A percentile compares a stretch with the other conserved stretches of the same genome.
Evolutionary conservation across 176 grass and related monocot species (phyloP).

Genomic region (Triticum dicoccoides): DNA sequence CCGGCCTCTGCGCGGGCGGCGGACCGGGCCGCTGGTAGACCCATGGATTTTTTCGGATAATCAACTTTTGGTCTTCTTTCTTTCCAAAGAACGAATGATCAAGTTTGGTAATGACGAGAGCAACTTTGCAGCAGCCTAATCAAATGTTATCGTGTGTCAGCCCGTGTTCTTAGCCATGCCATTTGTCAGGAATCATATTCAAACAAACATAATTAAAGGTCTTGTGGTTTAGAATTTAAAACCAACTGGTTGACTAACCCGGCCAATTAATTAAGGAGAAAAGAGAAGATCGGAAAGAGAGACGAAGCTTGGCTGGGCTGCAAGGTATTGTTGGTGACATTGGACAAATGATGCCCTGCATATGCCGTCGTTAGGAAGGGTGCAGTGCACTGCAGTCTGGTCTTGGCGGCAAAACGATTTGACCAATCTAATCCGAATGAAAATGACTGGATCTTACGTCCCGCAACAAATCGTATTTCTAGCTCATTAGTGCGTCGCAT

Average conservation of each 20-base stretch:
- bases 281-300: too few relatives aligned
- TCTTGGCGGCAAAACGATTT: constrained; percentile 26
- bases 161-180: not conserved
- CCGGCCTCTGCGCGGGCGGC: not conserved
- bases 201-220: too few relatives aligned
- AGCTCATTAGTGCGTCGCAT: not conserved
- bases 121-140: not conserved
- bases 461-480: not conserved
- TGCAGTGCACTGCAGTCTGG: not conserved
- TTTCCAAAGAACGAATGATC: not conserved
- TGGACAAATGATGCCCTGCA: not conserved
- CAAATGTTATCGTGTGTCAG: constrained; percentile 18
- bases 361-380: not conserved
- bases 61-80: not conserved
- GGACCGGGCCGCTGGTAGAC: too few relatives aligned
- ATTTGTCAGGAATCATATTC: too few relatives aligned
- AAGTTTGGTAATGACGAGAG: not conserved
- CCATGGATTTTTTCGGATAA: not conserved
- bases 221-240: not conserved
- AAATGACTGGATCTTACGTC: not conserved
- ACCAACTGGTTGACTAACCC: not conserved
- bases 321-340: not conserved
- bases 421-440: not conserved
- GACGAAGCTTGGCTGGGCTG: not conserved
- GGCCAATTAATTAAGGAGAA: not conserved